These are phyloP conservation scores for Pythium brassicae DNA, from an alignment of 352 stramenopile species.

Conservation along the genomic window DNA sequence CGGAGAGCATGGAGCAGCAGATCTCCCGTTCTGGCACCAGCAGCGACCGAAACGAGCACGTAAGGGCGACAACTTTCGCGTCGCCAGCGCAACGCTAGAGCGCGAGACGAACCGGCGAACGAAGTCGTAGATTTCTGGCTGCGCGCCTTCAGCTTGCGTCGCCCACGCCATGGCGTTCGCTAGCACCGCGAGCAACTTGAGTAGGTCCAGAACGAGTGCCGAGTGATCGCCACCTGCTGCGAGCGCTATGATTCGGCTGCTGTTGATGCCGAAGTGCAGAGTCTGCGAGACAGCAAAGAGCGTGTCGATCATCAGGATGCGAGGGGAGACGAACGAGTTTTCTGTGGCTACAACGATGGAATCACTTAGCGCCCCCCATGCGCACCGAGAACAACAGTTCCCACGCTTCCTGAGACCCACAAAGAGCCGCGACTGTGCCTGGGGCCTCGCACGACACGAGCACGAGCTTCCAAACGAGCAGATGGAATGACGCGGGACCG, in stretches of 20 bases:
- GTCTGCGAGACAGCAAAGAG: conserved; percentile 30
- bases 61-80: too few species aligned
- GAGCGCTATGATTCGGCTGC: conserved; percentile 8
- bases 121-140: conserved; percentile 21
- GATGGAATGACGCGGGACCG: conserved; percentile 30
- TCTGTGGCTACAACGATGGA: too few species aligned
- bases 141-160: conserved; percentile 21
- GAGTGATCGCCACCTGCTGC: conserved; percentile 17
- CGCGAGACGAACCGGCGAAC: conserved; percentile 19
- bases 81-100: too few species aligned
- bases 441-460: conserved; percentile 46
- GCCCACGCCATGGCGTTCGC: conserved; percentile 52
- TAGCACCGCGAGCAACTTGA: conserved; percentile 56
- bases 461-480: conserved; percentile 57
- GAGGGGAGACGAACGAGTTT: too few species aligned
- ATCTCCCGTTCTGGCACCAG: conserved; percentile 28
- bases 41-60: too few species aligned
- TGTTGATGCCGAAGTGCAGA: conserved; percentile 32
- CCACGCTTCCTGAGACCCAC: conserved; percentile 31
- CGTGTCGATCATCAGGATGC: too few species aligned
- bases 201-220: conserved; percentile 40
- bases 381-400: conserved; percentile 34
- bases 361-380: background rate
- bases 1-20: conserved; percentile 40
- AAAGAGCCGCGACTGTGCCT: conserved; percentile 23